Conservation (phyloP, 78 protist genomes). For the Anaeramoeba ignava region DNA sequence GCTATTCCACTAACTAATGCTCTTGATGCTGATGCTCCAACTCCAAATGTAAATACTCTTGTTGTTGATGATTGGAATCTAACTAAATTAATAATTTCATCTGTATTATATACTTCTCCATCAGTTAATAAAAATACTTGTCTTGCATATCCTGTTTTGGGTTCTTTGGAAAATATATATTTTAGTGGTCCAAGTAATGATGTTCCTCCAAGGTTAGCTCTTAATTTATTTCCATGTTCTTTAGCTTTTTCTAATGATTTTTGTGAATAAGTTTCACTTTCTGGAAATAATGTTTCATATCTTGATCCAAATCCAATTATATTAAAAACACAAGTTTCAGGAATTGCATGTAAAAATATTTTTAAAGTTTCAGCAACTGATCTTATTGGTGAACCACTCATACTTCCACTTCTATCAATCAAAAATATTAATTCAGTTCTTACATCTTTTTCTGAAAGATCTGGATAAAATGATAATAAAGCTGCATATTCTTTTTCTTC, state of each 20-base stretch:
- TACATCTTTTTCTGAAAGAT: conserved; percentile 2
- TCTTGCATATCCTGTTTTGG: conserved; percentile 32
- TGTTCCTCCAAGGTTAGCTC: conserved; percentile 50
- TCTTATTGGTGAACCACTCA: conserved; percentile 24
- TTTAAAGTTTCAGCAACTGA: conserved; percentile 24
- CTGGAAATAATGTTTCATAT: neutral
- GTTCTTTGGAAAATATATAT: neutral
- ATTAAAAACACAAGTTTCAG: conserved; percentile 32
- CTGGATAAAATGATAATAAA: too few species aligned
- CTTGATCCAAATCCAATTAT: conserved; percentile 40
- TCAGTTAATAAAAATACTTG: conserved; percentile 60
- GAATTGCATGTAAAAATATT: conserved; percentile 35
- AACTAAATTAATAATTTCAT: too few species aligned
- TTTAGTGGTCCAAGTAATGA: conserved; percentile 28
- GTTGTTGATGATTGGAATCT: too few species aligned
- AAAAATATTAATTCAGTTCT: conserved; percentile 29
- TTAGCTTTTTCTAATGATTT: conserved; percentile 19
- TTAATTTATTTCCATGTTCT: neutral
- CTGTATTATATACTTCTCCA: too few species aligned
- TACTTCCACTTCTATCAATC: conserved; percentile 38
- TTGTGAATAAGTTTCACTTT: neutral
- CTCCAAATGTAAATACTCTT: too few species aligned
- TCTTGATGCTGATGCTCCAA: too few species aligned
- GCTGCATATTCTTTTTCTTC: too few species aligned
- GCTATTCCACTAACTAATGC: conserved; percentile 63